A percentile compares a stretch with the other conserved stretches of the same genome.
Evolutionary conservation across 345 rosid genomes (phyloP).

Genomic region (Ricinus communis): DNA sequence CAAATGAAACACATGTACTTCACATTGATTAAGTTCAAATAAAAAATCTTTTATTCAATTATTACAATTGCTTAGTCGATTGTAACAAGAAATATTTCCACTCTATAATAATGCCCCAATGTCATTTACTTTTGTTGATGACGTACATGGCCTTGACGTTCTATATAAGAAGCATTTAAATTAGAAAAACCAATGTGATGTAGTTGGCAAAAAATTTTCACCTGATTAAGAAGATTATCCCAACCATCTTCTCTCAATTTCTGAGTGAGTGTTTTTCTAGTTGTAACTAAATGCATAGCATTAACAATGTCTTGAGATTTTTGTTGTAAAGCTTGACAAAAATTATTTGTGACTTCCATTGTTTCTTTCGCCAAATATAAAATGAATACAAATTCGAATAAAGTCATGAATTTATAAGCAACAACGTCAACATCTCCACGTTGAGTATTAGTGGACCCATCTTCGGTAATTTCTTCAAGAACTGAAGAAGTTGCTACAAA

Average conservation of each 20-base stretch:
- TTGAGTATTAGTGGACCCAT: no score
- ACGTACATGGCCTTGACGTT: background rate
- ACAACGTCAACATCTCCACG: no score
- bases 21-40: no score
- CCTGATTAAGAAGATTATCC: background rate
- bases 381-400: no score
- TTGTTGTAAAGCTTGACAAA: constrained; percentile 9
- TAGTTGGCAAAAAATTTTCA: background rate
- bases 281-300: background rate
- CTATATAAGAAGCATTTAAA: background rate
- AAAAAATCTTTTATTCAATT: constrained; percentile 11
- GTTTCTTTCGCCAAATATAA: background rate
- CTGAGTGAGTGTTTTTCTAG: background rate
- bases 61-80: background rate
- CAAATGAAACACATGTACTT: no score
- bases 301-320: constrained; percentile 10
- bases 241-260: constrained; percentile 9
- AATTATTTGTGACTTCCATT: background rate
- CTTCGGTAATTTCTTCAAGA: no score
- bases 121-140: background rate
- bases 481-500: no score
- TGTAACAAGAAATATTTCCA: no score
- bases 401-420: no score
- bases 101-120: constrained; percentile 1
- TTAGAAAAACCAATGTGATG: background rate